A percentile compares a stretch with the other conserved stretches of the same genome.
These are phyloP conservation scores for Suillus sp. DNA, from an alignment of 768 basidiomycete species.

Conservation along the genomic window DNA sequence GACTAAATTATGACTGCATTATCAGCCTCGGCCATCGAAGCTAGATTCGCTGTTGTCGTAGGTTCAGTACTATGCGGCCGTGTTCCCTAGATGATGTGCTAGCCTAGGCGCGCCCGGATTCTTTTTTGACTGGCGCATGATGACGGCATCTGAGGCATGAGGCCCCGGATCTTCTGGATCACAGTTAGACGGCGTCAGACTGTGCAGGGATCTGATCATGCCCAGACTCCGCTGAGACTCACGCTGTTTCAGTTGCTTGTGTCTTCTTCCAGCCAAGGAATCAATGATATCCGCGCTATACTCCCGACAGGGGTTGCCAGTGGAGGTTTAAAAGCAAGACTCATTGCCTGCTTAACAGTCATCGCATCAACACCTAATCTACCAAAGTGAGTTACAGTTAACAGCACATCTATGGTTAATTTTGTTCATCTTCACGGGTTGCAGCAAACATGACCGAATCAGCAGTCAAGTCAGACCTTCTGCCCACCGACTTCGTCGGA, in stretches of 20 bases:
- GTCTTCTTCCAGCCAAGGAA: not conserved
- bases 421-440: not conserved
- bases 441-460: not conserved
- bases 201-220: not conserved
- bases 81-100: not conserved
- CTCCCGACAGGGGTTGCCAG: not conserved
- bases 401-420: not conserved
- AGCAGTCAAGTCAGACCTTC: not conserved
- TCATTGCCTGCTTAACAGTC: not conserved
- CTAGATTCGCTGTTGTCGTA: not conserved
- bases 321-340: not conserved
- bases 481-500: constrained; percentile 2
- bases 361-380: not conserved
- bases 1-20: not conserved
- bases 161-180: not conserved
- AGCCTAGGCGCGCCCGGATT: not conserved
- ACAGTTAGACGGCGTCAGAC: not conserved
- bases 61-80: not conserved
- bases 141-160: not conserved
- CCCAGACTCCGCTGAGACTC: not conserved
- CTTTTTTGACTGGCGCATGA: not conserved
- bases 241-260: not conserved
- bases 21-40: not conserved
- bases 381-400: not conserved
- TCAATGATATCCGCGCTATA: not conserved